Base-by-base conservation (phyloP, 257 asterid species). In the Fraxinus americana region DNA sequence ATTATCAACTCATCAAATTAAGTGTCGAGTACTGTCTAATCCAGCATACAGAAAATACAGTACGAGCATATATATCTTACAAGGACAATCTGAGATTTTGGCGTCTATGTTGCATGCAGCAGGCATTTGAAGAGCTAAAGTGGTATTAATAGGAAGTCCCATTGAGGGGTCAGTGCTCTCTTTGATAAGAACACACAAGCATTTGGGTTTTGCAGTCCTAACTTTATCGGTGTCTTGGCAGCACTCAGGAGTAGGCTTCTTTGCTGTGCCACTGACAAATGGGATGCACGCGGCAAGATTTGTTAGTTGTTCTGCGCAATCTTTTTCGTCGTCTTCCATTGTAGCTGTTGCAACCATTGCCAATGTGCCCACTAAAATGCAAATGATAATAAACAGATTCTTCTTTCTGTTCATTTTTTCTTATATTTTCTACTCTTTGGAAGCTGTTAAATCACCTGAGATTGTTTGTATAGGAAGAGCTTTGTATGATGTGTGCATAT, bases 111-210 rank as follows among this genome's bases (percentile, higher is more conserved):
- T 82, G 86, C 93, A 90, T 79, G 83, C 88, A 0, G 83, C 13
- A 0, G 95, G 88, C 95, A 90, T 90, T 83, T 90, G 88, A 17
- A 90, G 87, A 75, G 93, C 95, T 82, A 90, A 67, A 48, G 92
- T 87, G 72, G 95, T 90, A 83, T 90, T 90, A 19, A 90, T 86
- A 2, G 91, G 93, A 35, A 90, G 86, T 1, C 95, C 92, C 65
- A 90, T 75, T 0, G 92, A 88, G 3, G 92, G 90, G 72, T 90
- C 90, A 0, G 86, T 85, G 82, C 93, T 90, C 78, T 90, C 95
- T 71, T 88, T 90, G 78, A 90, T 88, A 12, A 90, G 88, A 75
- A 88, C 95, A 68, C 95, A 90, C 71, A 88, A 79, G n/a, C 95
- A 90, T 82, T 88, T 90, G 0, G 95, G 95, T 76, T 90, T 84